A percentile compares a stretch with the other conserved stretches of the same genome.
phyloP scores from a whole-genome alignment of 208 protist genomes.

The Crithidia thermophila region DNA sequence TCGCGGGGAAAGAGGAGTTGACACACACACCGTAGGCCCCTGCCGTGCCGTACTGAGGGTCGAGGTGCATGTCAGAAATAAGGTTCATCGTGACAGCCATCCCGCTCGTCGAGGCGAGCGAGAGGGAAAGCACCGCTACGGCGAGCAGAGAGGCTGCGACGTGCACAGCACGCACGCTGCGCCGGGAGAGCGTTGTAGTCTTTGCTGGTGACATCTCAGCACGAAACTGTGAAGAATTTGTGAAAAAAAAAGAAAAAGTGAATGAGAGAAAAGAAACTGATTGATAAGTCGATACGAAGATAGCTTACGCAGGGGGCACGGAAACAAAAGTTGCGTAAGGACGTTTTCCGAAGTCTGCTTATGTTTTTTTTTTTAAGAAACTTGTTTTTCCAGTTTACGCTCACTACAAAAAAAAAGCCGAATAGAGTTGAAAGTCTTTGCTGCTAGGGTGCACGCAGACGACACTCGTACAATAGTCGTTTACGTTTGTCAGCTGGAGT shows the following conservation, averaged over 20 bases:
- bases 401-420: too few species aligned
- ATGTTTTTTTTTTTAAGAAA: neutral
- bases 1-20: constrained; percentile 9
- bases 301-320: too few species aligned
- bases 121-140: constrained; percentile 3
- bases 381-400: too few species aligned
- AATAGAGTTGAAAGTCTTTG: too few species aligned
- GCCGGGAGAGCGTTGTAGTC: neutral
- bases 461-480: neutral
- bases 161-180: neutral
- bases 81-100: constrained; percentile 43
- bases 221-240: neutral
- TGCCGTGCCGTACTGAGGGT: constrained; percentile 58
- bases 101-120: neutral
- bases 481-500: too few species aligned
- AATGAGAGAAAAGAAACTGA: neutral
- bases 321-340: too few species aligned
- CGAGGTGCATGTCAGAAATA: constrained; percentile 79
- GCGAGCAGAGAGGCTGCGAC: neutral
- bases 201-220: neutral
- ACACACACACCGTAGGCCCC: constrained; percentile 43
- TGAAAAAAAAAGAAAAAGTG: neutral
- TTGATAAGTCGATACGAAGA: too few species aligned
- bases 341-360: too few species aligned
- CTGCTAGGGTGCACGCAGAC: neutral